A percentile compares a stretch with the other conserved stretches of the same genome.
These are phyloP conservation scores for Castanea mollissima DNA, from an alignment of 306 rosid genomes.

Conservation along the genomic window DNA sequence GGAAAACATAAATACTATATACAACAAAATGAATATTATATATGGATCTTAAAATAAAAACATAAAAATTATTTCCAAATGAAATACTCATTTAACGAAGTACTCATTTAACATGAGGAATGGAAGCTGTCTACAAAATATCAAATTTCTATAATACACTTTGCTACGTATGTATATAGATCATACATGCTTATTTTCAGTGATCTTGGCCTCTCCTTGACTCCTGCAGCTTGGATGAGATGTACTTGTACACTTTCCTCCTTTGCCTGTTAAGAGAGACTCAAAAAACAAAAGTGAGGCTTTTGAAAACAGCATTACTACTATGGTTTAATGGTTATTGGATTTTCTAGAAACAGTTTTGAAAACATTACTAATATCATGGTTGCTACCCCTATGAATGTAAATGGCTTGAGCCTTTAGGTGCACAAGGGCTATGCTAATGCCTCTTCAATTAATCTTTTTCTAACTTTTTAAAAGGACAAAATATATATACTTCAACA, in stretches of 20 bases:
- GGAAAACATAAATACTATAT: no score
- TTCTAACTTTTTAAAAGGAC: no score
- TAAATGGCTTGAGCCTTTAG: no score
- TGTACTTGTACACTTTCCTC: constrained; percentile 36
- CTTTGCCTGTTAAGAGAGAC: constrained; percentile 25
- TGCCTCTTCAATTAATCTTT: no score
- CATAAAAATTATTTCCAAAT: no score
- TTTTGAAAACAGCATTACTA: background rate
- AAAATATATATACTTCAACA: no score
- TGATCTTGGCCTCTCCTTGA: background rate
- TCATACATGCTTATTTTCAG: background rate
- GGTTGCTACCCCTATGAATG: background rate
- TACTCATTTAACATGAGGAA: background rate
- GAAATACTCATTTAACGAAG: no score
- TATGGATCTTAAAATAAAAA: no score
- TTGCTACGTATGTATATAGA: background rate
- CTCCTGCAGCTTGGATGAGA: constrained; percentile 30
- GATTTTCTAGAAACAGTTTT: background rate
- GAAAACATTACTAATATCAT: background rate
- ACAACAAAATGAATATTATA: no score
- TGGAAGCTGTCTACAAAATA: background rate
- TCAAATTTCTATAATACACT: background rate
- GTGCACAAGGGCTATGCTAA: no score
- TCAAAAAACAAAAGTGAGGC: background rate
- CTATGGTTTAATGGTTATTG: background rate